Percentiles rank a stretch among this genome's conserved stretches.
phyloP scores from a whole-genome alignment of 495 filamentous ascomycete species.

The Aspergillus indologenus region DNA sequence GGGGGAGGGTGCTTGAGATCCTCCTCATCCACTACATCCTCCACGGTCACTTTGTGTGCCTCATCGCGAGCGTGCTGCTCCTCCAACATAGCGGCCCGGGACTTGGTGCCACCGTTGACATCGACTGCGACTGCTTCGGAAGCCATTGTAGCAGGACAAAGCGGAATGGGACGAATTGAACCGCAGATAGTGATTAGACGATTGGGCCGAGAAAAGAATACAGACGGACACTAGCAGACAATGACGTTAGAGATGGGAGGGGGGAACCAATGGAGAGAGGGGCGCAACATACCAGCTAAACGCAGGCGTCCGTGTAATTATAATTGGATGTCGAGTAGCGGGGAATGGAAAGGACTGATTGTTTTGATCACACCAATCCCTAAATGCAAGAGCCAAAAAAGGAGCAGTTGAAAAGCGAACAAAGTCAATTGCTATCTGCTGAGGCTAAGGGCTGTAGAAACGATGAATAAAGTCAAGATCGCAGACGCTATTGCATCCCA shows the following conservation, averaged over 20 bases:
- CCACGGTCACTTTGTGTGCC: constrained; percentile 66
- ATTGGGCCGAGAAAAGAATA: neutral
- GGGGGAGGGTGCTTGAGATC: constrained; percentile 59
- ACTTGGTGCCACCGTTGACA: constrained; percentile 41
- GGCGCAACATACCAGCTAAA: neutral
- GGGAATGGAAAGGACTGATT: neutral
- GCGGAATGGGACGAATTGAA: constrained; percentile 1
- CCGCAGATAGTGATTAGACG: neutral
- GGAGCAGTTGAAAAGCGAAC: constrained; percentile 19
- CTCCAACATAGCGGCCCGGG: constrained; percentile 71
- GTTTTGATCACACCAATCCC: neutral
- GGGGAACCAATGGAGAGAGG: neutral
- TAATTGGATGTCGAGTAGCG: neutral
- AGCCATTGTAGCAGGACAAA: constrained; percentile 39
- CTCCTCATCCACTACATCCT: constrained; percentile 80
- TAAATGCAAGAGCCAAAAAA: constrained; percentile 11
- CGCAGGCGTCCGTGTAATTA: constrained; percentile 1
- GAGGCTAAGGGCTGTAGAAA: constrained; percentile 12
- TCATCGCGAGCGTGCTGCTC: constrained; percentile 68
- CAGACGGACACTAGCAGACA: neutral
- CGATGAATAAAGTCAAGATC: constrained; percentile 10
- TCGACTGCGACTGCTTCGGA: constrained; percentile 40
- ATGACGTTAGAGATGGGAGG: neutral
- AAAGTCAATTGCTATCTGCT: constrained; percentile 21
- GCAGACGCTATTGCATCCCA: constrained; percentile 15